Evolutionary conservation across 805 yeast species (phyloP).

Genomic region (Grigorovia transvaalensis): DNA sequence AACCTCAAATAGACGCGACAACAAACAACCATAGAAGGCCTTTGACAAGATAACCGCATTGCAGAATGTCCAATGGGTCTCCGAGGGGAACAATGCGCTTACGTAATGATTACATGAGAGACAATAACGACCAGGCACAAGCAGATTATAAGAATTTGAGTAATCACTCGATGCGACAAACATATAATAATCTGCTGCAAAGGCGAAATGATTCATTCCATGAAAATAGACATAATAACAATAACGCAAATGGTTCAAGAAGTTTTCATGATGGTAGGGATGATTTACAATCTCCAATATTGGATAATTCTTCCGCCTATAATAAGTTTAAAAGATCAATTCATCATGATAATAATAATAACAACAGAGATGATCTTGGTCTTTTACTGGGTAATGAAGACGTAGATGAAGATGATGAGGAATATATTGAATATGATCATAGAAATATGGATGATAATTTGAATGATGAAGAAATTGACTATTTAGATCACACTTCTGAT

Average conservation of each 20-base stretch:
- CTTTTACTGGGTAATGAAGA: conserved; percentile 2
- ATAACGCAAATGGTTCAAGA: neutral
- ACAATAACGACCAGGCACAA: neutral
- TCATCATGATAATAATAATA: neutral
- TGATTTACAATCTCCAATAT: no score
- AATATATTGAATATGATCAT: conserved; percentile 7
- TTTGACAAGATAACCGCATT: neutral
- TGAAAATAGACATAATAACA: neutral
- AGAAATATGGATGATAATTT: neutral
- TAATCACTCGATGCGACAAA: conserved; percentile 1
- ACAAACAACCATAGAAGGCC: neutral
- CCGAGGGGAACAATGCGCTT: neutral
- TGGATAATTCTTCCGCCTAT: neutral
- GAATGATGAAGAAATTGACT: conserved; percentile 9
- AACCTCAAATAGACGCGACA: neutral
- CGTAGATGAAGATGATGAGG: conserved; percentile 5
- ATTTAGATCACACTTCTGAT: conserved; percentile 4
- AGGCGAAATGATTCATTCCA: conserved; percentile 10
- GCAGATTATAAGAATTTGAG: neutral
- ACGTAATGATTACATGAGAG: neutral
- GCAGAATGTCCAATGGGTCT: neutral
- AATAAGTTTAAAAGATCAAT: neutral
- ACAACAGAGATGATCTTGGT: neutral
- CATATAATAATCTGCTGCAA: conserved; percentile 8
- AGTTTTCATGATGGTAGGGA: no score